Base-by-base conservation (phyloP, 768 basidiomycete genomes). In the Albatrellus ellisii region DNA sequence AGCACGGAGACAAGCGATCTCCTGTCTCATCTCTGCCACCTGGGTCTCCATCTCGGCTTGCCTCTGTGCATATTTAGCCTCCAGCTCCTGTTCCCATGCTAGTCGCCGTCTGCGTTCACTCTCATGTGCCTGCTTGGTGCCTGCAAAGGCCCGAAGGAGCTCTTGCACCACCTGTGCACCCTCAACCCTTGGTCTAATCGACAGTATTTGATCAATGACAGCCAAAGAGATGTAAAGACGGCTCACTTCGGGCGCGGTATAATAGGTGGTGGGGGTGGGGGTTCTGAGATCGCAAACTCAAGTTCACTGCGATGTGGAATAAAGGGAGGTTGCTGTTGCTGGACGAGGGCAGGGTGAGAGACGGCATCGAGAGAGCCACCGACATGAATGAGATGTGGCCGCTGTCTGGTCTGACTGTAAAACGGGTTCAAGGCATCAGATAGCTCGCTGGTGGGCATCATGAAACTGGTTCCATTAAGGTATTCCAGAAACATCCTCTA, bases 401-500 rank as follows among this genome's bases (percentile, higher is more conserved):
- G 33, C 44, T 36, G 59, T 22, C 34, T 18, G 22, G 33, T 52
- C 40, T 72, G 70, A 26, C 65, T 66, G 44, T 72, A 65, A 54
- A 75, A 65, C 9, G 81, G 81, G 57, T 85, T 86, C 52, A 86
- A 75, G 4, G 83, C 83, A 55, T 86, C 75, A 7, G 77, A 78
- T 43, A 86, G 73, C 59, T 85, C 80, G 63, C 80, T 85, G 46
- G 74, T 69, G 51, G 70, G 63, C 77, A 78, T 79, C 29, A 40
- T 46, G 37, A n/a, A n/a, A n/a, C n/a, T 26, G 26, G 32, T 35
- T 18, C 3, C 32, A 25, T 41, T 27, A 43, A 27, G 20, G 4
- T 6, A 10, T 22, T 10, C 34, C 34, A 2, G 25, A 27, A 14
- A 32, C 38, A 12, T 39, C 24, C 38, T 9, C 38, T 12, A 15